These are phyloP conservation scores for Asterella californica DNA, from an alignment of 225 moss, liverwort and hornwort genomes.

Conservation along the genomic window DNA sequence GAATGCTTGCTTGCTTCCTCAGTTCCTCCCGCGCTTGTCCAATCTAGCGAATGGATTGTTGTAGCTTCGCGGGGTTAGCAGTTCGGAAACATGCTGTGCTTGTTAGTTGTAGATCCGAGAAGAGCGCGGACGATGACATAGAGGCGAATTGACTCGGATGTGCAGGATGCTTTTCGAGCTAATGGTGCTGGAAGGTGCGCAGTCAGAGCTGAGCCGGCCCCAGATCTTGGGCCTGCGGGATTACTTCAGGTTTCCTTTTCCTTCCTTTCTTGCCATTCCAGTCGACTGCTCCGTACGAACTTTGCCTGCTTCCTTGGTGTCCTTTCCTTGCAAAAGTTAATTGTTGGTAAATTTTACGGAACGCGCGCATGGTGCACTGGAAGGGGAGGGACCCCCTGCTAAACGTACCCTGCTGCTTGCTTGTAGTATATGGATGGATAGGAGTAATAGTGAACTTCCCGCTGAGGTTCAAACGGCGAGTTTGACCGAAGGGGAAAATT, in stretches of 20 bases:
- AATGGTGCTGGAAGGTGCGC: constrained; percentile 74
- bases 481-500: background rate
- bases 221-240: constrained; percentile 67
- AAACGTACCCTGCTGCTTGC: background rate
- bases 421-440: background rate
- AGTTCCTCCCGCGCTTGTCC: too few relatives aligned
- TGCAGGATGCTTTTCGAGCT: constrained; percentile 78
- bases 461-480: background rate
- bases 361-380: background rate
- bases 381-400: background rate
- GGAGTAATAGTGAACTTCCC: background rate
- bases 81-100: background rate
- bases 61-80: too few relatives aligned
- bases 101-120: background rate
- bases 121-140: background rate
- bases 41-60: too few relatives aligned
- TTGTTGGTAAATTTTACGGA: background rate
- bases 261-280: background rate
- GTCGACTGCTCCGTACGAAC: background rate
- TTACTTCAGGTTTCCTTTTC: constrained; percentile 60
- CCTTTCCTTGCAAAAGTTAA: background rate
- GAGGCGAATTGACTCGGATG: background rate
- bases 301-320: background rate
- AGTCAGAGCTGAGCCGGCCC: constrained; percentile 74
- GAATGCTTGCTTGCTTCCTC: background rate